Evolutionary conservation across 495 filamentous ascomycete genomes (phyloP).

Genomic region (Aspergillus affinis): DNA sequence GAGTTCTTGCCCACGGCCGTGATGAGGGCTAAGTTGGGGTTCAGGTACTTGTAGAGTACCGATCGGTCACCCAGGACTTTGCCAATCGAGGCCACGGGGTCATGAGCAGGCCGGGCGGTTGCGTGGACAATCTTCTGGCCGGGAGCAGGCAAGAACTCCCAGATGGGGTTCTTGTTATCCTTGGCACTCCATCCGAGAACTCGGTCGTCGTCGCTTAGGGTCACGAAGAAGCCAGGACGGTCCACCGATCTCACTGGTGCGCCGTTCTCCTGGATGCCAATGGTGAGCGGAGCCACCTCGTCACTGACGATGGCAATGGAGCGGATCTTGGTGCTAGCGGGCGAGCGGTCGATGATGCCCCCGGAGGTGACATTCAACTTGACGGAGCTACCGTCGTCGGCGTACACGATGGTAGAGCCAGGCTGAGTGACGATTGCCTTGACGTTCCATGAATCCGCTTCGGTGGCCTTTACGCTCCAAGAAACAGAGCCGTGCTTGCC

Average conservation of each 20-base stretch:
- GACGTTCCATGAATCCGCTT: conserved; percentile 64
- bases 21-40: conserved; percentile 80
- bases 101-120: conserved; percentile 67
- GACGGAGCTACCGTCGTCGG: conserved; percentile 56
- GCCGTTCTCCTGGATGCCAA: conserved; percentile 38
- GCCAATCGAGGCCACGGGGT: conserved; percentile 92
- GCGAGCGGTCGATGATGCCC: conserved; percentile 45
- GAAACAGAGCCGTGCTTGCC: conserved; percentile 72
- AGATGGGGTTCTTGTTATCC: conserved; percentile 54
- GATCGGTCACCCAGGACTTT: conserved; percentile 86
- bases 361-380: conserved; percentile 58
- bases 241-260: conserved; percentile 30
- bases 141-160: conserved; percentile 70
- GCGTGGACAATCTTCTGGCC: conserved; percentile 68
- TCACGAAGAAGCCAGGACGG: conserved; percentile 51
- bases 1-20: conserved; percentile 62
- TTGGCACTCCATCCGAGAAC: conserved; percentile 59
- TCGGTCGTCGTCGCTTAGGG: conserved; percentile 56
- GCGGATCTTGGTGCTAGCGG: conserved; percentile 28
- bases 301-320: conserved; percentile 35
- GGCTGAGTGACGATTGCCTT: conserved; percentile 62
- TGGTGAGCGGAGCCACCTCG: conserved; percentile 20
- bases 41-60: conserved; percentile 96
- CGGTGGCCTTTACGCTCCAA: conserved; percentile 65
- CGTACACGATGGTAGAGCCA: conserved; percentile 58